Base-by-base conservation (phyloP, 345 rosid species). In the Excoecaria cochinchinensis region DNA sequence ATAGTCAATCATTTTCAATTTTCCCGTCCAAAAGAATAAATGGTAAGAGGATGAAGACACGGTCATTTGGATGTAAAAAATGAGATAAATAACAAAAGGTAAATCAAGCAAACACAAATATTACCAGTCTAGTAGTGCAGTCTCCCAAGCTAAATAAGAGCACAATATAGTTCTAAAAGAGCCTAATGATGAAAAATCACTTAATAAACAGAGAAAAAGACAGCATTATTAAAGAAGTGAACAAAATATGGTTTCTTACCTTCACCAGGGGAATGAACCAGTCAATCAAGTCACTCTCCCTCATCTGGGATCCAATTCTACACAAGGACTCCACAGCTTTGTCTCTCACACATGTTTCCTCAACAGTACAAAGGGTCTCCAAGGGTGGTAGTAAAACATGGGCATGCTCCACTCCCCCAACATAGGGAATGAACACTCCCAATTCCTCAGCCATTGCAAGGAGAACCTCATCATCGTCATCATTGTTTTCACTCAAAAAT, bases 271-370 rank as follows among this genome's bases (percentile, higher is more conserved):
- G 99, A 69, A 91, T 87, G 80, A 92, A 95, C 84, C 88, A 83
- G 44, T 92, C 90, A 19, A 92, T 93, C 81, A 91, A 84, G 81
- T 95, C 94, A 74, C 74, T 86, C 85, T 92, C 97, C 80, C 85
- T 90, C 99, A 92, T 95, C 74, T 92, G 99, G 72, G 98, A 88
- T 58, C 99, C 96, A 81, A 95, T 88, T 79, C 90, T 87, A 84
- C 99, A 95, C 73, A 95, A 84, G 3, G 98, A 90, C 66, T 91
- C 96, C 22, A 90, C 96, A 58, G 97, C 89, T 84, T 92, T 91
- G 69, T 91, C 99, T 83, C 99, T 88, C n/a, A 95, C 99, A 72
- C 92, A 90, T 38, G 99, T 92, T 83, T 95, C 99, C 85, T 92
- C 99, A 53, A 95, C 98, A 10, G 90, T 82, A 72, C 94, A 91